Evolutionary conservation across 202 grass and related monocot species (phyloP).

Genomic region (Musa balbisiana): DNA sequence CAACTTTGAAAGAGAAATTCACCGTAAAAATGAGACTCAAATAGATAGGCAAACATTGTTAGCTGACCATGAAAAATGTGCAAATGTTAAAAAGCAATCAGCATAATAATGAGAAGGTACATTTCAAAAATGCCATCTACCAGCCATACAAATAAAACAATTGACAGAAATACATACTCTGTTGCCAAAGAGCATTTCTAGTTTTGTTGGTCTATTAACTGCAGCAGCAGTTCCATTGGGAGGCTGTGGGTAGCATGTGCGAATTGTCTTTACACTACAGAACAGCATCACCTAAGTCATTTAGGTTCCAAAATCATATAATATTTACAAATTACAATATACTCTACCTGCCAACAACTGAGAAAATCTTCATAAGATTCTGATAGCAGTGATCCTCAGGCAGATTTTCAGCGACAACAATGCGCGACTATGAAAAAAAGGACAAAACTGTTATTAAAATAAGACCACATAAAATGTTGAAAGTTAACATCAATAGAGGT

Average conservation of each 20-base stretch:
- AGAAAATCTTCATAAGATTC: slow-evolving; percentile 98
- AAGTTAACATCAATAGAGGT: neutral
- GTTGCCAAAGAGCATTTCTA: slow-evolving; percentile 98
- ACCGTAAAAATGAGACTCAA: too few species aligned
- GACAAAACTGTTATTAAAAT: slow-evolving; percentile 11
- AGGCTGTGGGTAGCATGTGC: slow-evolving; percentile 92
- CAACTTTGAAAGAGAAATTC: too few species aligned
- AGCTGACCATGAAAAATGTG: too few species aligned
- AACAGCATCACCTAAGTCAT: slow-evolving; percentile 13
- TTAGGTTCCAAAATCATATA: neutral
- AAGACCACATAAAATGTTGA: slow-evolving; percentile 12
- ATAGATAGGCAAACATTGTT: too few species aligned
- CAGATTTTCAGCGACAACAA: slow-evolving; percentile 95
- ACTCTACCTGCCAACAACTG: slow-evolving; percentile 76
- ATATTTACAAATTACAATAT: neutral
- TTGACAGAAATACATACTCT: slow-evolving; percentile 46
- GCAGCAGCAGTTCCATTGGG: slow-evolving; percentile 70
- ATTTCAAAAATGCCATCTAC: neutral
- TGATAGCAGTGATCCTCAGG: slow-evolving; percentile 99
- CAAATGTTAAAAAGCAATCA: too few species aligned
- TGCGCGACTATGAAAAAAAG: slow-evolving; percentile 49
- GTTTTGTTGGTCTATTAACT: slow-evolving; percentile 82
- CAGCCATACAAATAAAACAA: neutral
- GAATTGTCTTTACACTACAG: slow-evolving; percentile 85
- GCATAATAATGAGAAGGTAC: neutral